Conservation (phyloP, 2,329 filamentous ascomycete genomes). For the Ophiostoma montium region DNA sequence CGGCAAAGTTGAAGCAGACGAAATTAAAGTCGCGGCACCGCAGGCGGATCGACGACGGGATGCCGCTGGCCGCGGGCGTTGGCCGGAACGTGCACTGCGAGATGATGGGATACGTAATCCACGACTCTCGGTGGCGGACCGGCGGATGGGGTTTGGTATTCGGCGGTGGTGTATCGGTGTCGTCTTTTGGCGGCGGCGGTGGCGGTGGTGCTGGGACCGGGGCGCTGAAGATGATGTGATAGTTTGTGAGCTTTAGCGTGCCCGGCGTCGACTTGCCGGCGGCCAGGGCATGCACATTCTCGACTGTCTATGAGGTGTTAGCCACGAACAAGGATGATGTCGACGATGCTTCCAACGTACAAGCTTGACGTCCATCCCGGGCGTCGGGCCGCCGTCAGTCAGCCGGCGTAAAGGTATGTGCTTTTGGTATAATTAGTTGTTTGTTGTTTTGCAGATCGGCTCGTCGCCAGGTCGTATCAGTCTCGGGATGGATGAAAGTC, state of each 20-base stretch:
- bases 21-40: conserved; percentile 90
- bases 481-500: too few relatives aligned
- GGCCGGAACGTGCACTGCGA: conserved; percentile 65
- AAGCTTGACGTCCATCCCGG: conserved; percentile 16
- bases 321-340: background rate
- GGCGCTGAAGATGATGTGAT: conserved; percentile 43
- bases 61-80: conserved; percentile 51
- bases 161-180: background rate
- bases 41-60: conserved; percentile 70
- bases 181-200: conserved; percentile 9
- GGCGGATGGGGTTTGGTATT: conserved; percentile 1
- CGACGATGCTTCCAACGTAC: conserved; percentile 6
- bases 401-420: background rate
- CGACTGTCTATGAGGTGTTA: conserved; percentile 26
- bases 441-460: too few relatives aligned
- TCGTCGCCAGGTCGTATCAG: too few relatives aligned
- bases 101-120: conserved; percentile 93
- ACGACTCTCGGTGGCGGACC: conserved; percentile 48
- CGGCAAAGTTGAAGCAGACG: conserved; percentile 75
- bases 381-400: conserved; percentile 5
- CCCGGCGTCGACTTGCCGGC: conserved; percentile 42
- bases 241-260: conserved; percentile 46
- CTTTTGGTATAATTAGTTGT: background rate
- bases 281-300: conserved; percentile 47
- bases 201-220: conserved; percentile 21